Evolutionary conservation across 768 basidiomycete genomes (phyloP), one percentile per base, ranked within the genome.

Genomic region (Agaricus blazei): DNA sequence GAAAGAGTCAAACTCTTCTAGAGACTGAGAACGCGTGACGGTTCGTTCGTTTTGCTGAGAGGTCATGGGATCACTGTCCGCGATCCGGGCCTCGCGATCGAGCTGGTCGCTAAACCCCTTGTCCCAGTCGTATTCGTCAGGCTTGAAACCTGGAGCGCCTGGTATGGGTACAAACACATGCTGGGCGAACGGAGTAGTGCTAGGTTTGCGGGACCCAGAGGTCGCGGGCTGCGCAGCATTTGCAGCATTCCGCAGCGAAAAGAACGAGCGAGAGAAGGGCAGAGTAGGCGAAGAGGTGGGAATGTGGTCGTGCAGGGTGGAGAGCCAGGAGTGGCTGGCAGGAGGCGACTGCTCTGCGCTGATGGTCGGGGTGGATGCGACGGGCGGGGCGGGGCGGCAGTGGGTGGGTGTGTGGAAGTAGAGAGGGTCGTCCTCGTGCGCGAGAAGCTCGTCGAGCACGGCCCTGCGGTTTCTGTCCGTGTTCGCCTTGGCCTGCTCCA

Each of bases 81-180:
- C 3, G 44, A 59, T 19, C 34, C 11, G 34, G 29, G 45, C 45
- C 52, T 83, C 83, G 2, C 65, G 65, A 48, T 74, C 73, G 38
- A 83, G 65, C 29, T 73, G 72, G 2, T 71, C 73, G 0, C 80
- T 83, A 62, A 74, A 85, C 0, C 84, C 83, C 51, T 81, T 83
- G 66, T 92, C 84, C 90, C 90, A 82, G 55, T 75, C 70, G 57
- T 79, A 74, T 14, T 70, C 68, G 46, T 88, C 87, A 0, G 87
- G 87, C 12, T 68, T 74, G 60, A 86, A 91, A 4, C 89, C 92
- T 0, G 91, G 91, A 0, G 91, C 92, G n/a, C 91, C 84, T 50
- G 64, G 70, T 1, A 77, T 75, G 2, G 79, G 72, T 0, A 69
- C 59, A 55, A 74, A 48, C 70, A 78, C 15, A 72, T 70, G 66